Evolutionary conservation across 2,329 filamentous ascomycete genomes (phyloP), one percentile per base, ranked within the genome.

Genomic region (Penicillium sp.): DNA sequence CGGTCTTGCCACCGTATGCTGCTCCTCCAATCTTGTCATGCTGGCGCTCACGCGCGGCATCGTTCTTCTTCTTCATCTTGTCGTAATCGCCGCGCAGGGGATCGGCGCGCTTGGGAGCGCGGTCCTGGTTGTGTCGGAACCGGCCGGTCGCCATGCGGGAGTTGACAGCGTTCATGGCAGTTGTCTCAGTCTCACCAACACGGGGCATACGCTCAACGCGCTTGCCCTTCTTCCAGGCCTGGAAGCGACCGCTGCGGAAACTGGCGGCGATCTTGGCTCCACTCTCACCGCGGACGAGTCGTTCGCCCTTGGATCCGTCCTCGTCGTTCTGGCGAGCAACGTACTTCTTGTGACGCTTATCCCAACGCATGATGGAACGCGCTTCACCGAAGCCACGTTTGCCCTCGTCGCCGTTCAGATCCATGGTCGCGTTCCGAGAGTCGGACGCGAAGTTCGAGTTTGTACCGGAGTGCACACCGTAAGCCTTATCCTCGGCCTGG

Each of bases 271-370:
- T 97, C 80, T 97, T 97, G 79, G 93, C 91, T 51, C 94, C 94
- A 68, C 86, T 91, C 77, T 99, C 94, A 66, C 94, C 92, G 59
- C 85, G 83, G 53, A 97, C 88, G 78, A 97, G 87, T 45, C 83
- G 83, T 69, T 87, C 88, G 34, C 84, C 84, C 66, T 86, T 86
- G 29, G 85, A 95, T 38, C 94, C 94, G 76, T 99, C 95, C 65
- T 96, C 90, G 76, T 99, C 94, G 80, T 99, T 97, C 65, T 86
- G 86, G 34, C 90, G 86, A 11, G 90, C 82, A 34, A 99, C 93
- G 77, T 97, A 99, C 77, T 97, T 97, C 77, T 90, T 95, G 68
- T 86, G 85, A 75, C 96, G 96, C 79, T 95, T 93, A 79, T 99
- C 94, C 94, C 94, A 99, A 62, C 94, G 88, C 86, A 96, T 88